These are phyloP conservation scores for Lolium multiflorum DNA, from an alignment of 176 grass and related monocot genomes.

Conservation along the genomic window DNA sequence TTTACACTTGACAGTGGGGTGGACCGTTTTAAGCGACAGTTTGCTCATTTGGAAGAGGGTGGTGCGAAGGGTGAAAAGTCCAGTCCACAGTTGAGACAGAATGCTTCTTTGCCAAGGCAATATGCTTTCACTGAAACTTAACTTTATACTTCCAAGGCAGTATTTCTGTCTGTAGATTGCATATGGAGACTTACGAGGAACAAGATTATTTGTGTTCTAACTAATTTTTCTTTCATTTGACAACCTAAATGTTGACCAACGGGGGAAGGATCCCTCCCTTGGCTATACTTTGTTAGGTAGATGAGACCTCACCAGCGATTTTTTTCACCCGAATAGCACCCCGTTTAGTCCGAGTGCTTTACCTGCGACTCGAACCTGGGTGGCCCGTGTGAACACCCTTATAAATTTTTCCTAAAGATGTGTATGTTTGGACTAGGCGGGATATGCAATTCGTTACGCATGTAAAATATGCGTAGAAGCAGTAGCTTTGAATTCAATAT, in stretches of 20 bases:
- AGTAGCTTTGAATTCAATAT: not conserved
- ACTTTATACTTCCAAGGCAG: conserved; percentile 20
- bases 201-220: not conserved
- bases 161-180: not conserved
- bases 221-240: not conserved
- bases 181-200: not conserved
- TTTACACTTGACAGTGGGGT: conserved; percentile 84
- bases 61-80: conserved; percentile 71
- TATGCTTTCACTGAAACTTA: conserved; percentile 10
- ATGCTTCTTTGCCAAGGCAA: conserved; percentile 96
- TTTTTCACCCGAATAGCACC: too few relatives aligned
- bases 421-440: not conserved
- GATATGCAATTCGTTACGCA: not conserved
- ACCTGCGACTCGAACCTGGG: too few relatives aligned
- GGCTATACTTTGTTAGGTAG: too few relatives aligned
- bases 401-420: conserved; percentile 20
- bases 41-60: conserved; percentile 98
- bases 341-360: too few relatives aligned
- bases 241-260: not conserved
- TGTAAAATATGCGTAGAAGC: conserved; percentile 15
- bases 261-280: too few relatives aligned
- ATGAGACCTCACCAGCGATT: too few relatives aligned
- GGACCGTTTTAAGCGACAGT: conserved; percentile 94
- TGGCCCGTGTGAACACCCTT: not conserved
- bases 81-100: conserved; percentile 72